Conservation (phyloP, 148 eudicot genomes). For the Vaccinium macrocarpon region DNA sequence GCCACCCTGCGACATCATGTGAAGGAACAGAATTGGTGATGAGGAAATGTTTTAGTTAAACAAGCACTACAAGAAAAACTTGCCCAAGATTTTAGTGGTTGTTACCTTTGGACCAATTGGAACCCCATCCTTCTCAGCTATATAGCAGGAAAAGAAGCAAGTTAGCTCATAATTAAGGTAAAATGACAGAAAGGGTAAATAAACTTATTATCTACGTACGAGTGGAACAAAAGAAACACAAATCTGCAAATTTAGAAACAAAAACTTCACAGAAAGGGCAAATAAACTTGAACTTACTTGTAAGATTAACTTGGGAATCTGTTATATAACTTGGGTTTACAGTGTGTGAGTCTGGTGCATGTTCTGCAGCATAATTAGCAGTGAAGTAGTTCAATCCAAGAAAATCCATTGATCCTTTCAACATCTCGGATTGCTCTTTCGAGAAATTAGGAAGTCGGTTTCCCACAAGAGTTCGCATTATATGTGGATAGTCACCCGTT, state of each 20-base stretch:
- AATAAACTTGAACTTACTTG: neutral
- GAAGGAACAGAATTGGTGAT: neutral
- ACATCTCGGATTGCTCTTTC: conserved; percentile 21
- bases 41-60: neutral
- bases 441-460: conserved; percentile 38
- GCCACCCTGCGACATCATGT: neutral
- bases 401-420: conserved; percentile 58
- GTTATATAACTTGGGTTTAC: conserved; percentile 33
- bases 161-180: neutral
- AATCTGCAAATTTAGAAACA: too few relatives aligned
- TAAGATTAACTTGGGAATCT: conserved; percentile 27
- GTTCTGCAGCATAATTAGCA: conserved; percentile 48
- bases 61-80: neutral
- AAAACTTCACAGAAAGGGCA: neutral
- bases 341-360: conserved; percentile 24
- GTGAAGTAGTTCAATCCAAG: conserved; percentile 64
- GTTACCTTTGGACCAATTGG: conserved; percentile 14
- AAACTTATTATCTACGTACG: neutral
- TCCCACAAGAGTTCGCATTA: conserved; percentile 33
- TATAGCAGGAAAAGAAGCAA: neutral
- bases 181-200: neutral
- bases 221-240: too few relatives aligned
- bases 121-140: conserved; percentile 12
- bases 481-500: conserved; percentile 31
- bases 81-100: neutral